Percentiles rank a stretch among this genome's conserved stretches.
Conservation (phyloP, 169 alveolate genomes). For the Cyclospora cayetanensis region DNA sequence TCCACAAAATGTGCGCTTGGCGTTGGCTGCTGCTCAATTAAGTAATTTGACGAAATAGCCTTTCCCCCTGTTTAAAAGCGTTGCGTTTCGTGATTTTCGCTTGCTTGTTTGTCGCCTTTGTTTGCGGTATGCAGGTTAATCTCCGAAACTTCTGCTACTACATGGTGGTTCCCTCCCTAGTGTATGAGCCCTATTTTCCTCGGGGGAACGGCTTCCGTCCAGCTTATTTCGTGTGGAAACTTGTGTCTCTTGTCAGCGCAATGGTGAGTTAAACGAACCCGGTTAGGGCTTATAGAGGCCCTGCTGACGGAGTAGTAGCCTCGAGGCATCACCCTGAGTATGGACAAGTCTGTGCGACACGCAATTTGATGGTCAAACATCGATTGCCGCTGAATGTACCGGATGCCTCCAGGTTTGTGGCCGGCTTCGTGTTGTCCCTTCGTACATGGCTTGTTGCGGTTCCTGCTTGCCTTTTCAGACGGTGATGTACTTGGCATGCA, state of each 20-base stretch:
- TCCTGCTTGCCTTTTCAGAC: constrained; percentile 47
- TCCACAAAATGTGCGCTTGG: constrained; percentile 66
- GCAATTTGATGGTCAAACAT: background rate
- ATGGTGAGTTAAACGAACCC: constrained; percentile 67
- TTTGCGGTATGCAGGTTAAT: constrained; percentile 31
- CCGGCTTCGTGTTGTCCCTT: background rate
- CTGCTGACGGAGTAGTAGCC: too few species aligned
- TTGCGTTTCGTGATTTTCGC: background rate
- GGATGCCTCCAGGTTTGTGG: background rate
- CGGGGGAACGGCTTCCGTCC: constrained; percentile 72
- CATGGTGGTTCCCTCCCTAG: constrained; percentile 72
- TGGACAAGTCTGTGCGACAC: background rate
- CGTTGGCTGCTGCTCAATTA: background rate
- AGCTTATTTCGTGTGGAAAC: constrained; percentile 64
- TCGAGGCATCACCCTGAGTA: background rate
- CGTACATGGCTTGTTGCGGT: background rate
- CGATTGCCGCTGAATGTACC: background rate
- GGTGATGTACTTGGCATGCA: constrained; percentile 71
- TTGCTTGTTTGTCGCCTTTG: background rate
- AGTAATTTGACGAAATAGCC: too few species aligned
- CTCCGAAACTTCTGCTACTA: constrained; percentile 67
- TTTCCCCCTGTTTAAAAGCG: background rate
- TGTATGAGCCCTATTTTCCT: constrained; percentile 73
- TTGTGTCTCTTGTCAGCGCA: constrained; percentile 60
- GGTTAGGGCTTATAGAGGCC: too few species aligned